A percentile compares a stretch with the other conserved stretches of the same genome.
phyloP scores from a whole-genome alignment of 768 basidiomycete genomes.

The Boletus patriciae region DNA sequence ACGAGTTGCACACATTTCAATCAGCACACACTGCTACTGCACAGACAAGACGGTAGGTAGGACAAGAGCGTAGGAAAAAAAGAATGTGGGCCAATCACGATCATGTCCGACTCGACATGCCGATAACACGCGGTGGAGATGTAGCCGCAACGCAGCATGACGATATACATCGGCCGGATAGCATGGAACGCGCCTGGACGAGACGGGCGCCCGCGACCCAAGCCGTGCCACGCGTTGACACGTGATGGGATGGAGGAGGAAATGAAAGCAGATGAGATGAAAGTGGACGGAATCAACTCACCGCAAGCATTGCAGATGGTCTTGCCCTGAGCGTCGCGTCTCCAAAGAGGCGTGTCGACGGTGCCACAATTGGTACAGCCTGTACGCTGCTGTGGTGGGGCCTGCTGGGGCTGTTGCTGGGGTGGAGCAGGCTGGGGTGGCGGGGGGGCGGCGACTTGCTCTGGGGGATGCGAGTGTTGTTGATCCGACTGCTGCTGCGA shows the following conservation, averaged over 20 bases:
- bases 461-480: constrained; percentile 14
- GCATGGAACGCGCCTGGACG: constrained; percentile 24
- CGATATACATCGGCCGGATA: constrained; percentile 36
- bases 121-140: constrained; percentile 35
- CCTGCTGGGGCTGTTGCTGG: constrained; percentile 26
- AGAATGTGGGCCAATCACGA: constrained; percentile 36
- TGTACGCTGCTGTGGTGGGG: constrained; percentile 41
- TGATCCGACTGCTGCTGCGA: constrained; percentile 17
- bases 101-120: constrained; percentile 36
- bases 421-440: constrained; percentile 25
- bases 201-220: constrained; percentile 37
- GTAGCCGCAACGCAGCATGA: constrained; percentile 33
- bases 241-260: constrained; percentile 39
- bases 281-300: constrained; percentile 46
- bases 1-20: constrained; percentile 42
- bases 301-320: constrained; percentile 90
- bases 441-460: constrained; percentile 30
- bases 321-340: constrained; percentile 78
- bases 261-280: constrained; percentile 37
- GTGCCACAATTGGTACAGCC: constrained; percentile 74
- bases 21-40: constrained; percentile 38
- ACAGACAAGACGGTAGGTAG: constrained; percentile 35
- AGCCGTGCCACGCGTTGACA: constrained; percentile 34
- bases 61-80: constrained; percentile 34
- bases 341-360: constrained; percentile 80